Evolutionary conservation across 257 asterid species (phyloP).

Genomic region (Scutellaria barbata): DNA sequence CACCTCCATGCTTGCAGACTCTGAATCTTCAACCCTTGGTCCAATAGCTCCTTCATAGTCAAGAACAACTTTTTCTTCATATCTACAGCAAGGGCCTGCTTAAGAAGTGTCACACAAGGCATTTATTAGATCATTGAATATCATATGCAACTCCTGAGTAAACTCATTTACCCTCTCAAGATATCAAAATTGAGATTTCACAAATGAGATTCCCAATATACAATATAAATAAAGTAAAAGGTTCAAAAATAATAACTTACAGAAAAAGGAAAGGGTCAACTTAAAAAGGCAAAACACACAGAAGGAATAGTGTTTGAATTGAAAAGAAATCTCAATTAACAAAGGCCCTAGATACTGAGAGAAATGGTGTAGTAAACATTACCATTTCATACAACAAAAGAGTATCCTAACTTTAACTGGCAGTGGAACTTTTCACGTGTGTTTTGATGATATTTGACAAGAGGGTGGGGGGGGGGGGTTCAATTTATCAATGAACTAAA

Average conservation of each 20-base stretch:
- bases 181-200: background rate
- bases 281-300: background rate
- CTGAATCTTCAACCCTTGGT: slow-evolving; percentile 70
- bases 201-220: background rate
- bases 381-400: slow-evolving; percentile 30
- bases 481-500: slow-evolving; percentile 10
- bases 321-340: slow-evolving; percentile 9
- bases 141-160: slow-evolving; percentile 21
- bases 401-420: slow-evolving; percentile 1
- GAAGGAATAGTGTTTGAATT: slow-evolving; percentile 1
- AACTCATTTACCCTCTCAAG: slow-evolving; percentile 13
- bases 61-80: slow-evolving; percentile 67
- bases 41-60: slow-evolving; percentile 58
- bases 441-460: slow-evolving; percentile 8
- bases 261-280: slow-evolving; percentile 22
- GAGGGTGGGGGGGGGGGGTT: background rate
- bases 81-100: slow-evolving; percentile 65
- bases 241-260: slow-evolving; percentile 10
- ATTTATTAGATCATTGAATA: slow-evolving; percentile 24
- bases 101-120: slow-evolving; percentile 30
- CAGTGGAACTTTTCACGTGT: background rate
- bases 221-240: background rate
- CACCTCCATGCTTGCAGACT: slow-evolving; percentile 85
- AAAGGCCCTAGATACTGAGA: slow-evolving; percentile 22
- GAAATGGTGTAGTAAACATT: slow-evolving; percentile 11